Percentiles rank a stretch among this genome's conserved stretches.
Conservation (phyloP, 2,329 filamentous ascomycete genomes). For the Aspergillus niger region DNA sequence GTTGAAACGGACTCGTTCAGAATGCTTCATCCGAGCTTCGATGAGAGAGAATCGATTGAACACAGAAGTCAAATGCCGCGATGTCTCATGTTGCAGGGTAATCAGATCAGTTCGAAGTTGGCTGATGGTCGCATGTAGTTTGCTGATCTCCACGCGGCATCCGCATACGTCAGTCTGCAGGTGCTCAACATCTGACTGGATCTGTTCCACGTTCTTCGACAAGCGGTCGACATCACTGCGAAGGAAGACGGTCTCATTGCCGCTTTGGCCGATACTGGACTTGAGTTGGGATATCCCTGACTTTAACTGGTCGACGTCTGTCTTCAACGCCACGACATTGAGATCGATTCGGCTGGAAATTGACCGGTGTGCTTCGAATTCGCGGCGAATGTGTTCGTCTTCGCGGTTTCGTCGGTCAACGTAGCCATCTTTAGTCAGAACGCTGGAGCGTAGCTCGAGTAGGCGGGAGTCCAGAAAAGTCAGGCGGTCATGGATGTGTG, state of each 20-base stretch:
- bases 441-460: constrained; percentile 38
- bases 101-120: constrained; percentile 41
- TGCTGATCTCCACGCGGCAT: constrained; percentile 40
- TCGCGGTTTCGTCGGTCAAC: constrained; percentile 43
- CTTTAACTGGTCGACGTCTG: constrained; percentile 40
- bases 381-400: constrained; percentile 42
- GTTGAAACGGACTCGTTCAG: constrained; percentile 43
- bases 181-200: constrained; percentile 38
- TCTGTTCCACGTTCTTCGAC: constrained; percentile 41
- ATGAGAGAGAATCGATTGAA: constrained; percentile 34
- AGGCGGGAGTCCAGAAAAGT: constrained; percentile 42
- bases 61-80: constrained; percentile 31
- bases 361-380: constrained; percentile 40
- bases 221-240: constrained; percentile 41
- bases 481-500: constrained; percentile 41
- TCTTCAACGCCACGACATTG: constrained; percentile 37
- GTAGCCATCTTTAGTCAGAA: constrained; percentile 44
- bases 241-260: constrained; percentile 38
- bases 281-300: constrained; percentile 39
- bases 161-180: constrained; percentile 38
- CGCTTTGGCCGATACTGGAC: constrained; percentile 33
- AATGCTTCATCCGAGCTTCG: constrained; percentile 38
- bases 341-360: constrained; percentile 40
- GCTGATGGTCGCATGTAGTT: constrained; percentile 38
- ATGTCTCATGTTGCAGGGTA: constrained; percentile 37